These are phyloP conservation scores for Penicillium sp. DNA, from an alignment of 2,329 filamentous ascomycete genomes.

Conservation along the genomic window DNA sequence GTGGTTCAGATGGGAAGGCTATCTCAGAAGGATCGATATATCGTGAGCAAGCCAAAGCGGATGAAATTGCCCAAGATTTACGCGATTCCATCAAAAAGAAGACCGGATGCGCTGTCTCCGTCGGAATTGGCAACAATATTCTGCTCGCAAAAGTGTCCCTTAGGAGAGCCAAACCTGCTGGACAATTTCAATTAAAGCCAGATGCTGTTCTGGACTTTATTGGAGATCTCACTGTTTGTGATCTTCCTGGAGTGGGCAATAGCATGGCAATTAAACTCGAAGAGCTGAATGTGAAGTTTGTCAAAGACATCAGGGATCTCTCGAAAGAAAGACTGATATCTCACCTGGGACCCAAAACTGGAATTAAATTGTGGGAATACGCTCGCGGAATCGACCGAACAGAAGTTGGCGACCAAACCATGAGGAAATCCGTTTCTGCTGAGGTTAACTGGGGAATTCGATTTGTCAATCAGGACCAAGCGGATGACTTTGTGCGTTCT, in stretches of 20 bases:
- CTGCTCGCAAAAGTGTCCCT: constrained; percentile 87
- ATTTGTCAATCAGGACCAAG: constrained; percentile 87
- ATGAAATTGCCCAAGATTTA: constrained; percentile 66
- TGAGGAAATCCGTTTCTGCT: constrained; percentile 91
- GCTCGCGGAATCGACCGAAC: constrained; percentile 79
- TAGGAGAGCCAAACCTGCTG: constrained; percentile 88
- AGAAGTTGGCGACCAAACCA: constrained; percentile 80
- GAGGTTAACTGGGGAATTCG: constrained; percentile 98
- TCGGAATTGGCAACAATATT: constrained; percentile 90
- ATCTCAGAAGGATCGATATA: constrained; percentile 67
- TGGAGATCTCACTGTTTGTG: constrained; percentile 71
- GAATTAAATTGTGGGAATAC: constrained; percentile 86
- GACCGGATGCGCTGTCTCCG: constrained; percentile 83
- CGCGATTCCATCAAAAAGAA: constrained; percentile 67
- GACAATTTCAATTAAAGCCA: constrained; percentile 83
- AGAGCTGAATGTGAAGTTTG: constrained; percentile 75
- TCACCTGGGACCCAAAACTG: constrained; percentile 83
- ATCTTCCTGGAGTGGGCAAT: constrained; percentile 87
- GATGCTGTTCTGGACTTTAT: constrained; percentile 76
- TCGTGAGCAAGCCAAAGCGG: constrained; percentile 74
- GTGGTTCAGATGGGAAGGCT: constrained; percentile 63
- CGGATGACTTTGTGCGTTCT: constrained; percentile 84
- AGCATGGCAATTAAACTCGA: constrained; percentile 86
- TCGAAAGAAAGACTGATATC: constrained; percentile 72
- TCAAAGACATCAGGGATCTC: constrained; percentile 76